Conservation (phyloP, 164 flowering plant genomes). For the Magnolia officinalis region DNA sequence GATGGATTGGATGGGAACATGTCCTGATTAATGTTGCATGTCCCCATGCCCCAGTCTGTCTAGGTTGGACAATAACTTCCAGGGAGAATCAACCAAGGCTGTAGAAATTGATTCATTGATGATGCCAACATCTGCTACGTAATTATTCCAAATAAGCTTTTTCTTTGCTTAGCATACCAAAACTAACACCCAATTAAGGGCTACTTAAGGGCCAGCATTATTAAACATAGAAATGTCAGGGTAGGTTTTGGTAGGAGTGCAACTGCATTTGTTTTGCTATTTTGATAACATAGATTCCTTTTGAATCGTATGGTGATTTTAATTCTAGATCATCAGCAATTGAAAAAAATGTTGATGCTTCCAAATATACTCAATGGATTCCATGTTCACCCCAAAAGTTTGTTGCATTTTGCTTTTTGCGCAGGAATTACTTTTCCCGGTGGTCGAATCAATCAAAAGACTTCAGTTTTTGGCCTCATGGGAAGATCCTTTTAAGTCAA, state of each 20-base stretch:
- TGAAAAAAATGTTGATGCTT: neutral
- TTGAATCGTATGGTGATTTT: neutral
- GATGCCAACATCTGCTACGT: neutral
- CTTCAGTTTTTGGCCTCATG: constrained; percentile 64
- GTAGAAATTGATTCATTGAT: neutral
- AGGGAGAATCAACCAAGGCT: neutral
- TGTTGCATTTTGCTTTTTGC: constrained; percentile 4
- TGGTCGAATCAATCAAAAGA: constrained; percentile 33
- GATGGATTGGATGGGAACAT: neutral
- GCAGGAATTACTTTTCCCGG: constrained; percentile 75
- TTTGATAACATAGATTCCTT: neutral
- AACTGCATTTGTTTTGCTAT: neutral
- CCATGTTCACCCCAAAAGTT: neutral
- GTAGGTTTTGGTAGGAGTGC: neutral
- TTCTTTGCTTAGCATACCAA: neutral
- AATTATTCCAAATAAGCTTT: neutral
- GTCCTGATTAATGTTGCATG: too few species aligned
- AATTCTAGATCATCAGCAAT: neutral
- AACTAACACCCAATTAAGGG: neutral
- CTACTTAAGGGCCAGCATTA: neutral
- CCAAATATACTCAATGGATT: neutral
- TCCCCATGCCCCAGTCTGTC: too few species aligned
- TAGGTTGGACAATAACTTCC: neutral
- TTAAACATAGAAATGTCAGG: neutral
- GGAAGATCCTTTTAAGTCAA: constrained; percentile 65